phyloP scores from a whole-genome alignment of 164 flowering plant genomes.

The Magnolia officinalis region DNA sequence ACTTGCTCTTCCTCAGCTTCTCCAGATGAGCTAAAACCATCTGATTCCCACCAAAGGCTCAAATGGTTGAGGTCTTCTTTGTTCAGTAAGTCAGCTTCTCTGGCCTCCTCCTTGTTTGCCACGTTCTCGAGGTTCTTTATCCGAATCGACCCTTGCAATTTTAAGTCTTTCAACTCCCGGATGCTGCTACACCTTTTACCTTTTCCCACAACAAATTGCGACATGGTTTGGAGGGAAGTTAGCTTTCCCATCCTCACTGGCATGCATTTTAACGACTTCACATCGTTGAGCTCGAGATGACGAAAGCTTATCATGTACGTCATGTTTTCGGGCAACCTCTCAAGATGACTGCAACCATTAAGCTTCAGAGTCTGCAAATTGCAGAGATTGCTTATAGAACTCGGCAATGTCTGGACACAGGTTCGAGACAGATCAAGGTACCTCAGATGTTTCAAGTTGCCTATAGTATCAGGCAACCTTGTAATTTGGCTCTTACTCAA shows the following conservation, averaged over 20 bases:
- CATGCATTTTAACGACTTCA: conserved; percentile 4
- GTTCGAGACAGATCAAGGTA: conserved; percentile 25
- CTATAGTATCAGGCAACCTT: conserved; percentile 10
- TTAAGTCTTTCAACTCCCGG: conserved; percentile 20
- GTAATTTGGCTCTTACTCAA: neutral
- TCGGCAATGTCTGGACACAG: conserved; percentile 19
- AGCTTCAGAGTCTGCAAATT: conserved; percentile 32
- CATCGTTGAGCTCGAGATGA: conserved; percentile 15
- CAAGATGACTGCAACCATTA: conserved; percentile 15
- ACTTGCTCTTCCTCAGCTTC: neutral
- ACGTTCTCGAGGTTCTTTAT: conserved; percentile 38
- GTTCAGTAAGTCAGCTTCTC: conserved; percentile 21
- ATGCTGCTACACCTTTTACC: conserved; percentile 15
- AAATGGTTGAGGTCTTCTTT: conserved; percentile 26
- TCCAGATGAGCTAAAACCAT: neutral
- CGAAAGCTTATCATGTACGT: conserved; percentile 19
- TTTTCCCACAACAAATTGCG: conserved; percentile 26
- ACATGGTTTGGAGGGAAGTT: conserved; percentile 21
- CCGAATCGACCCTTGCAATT: conserved; percentile 25
- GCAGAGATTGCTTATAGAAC: conserved; percentile 18
- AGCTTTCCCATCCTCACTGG: conserved; percentile 26
- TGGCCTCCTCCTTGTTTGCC: conserved; percentile 18
- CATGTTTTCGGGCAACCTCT: conserved; percentile 13
- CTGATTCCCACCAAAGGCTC: conserved; percentile 23
- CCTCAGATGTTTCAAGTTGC: conserved; percentile 23